These are phyloP conservation scores for Boletus rubescentipes DNA, from an alignment of 768 basidiomycete species.

Conservation along the genomic window DNA sequence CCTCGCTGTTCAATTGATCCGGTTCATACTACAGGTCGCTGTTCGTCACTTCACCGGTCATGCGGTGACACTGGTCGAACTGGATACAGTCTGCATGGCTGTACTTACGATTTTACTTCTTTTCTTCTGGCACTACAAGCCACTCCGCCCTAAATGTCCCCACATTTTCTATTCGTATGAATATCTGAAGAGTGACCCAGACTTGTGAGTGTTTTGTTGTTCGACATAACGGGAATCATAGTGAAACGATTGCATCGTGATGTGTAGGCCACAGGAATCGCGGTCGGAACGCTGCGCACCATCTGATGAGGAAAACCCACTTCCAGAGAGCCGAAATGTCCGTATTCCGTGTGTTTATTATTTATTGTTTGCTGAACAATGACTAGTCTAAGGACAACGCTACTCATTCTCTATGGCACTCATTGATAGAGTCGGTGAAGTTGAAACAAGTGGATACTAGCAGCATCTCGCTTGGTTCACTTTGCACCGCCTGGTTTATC, in stretches of 20 bases:
- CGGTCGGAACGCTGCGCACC: too few species aligned
- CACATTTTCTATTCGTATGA: background rate
- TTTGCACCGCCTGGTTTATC: background rate
- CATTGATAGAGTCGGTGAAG: too few species aligned
- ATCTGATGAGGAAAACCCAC: too few species aligned
- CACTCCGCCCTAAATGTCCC: background rate
- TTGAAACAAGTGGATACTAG: too few species aligned
- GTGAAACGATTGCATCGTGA: background rate
- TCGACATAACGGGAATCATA: background rate
- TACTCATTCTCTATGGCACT: too few species aligned
- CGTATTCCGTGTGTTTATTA: too few species aligned
- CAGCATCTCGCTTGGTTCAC: too few species aligned
- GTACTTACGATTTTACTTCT: background rate
- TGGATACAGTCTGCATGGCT: background rate
- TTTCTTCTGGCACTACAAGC: constrained; percentile 3
- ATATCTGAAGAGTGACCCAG: background rate
- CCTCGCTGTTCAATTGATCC: background rate
- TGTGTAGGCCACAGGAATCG: background rate
- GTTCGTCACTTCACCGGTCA: background rate
- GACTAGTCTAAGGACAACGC: too few species aligned
- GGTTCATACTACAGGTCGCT: background rate
- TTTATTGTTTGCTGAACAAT: too few species aligned
- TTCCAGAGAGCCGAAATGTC: too few species aligned
- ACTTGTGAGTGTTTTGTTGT: background rate
- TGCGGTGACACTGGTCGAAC: constrained; percentile 1